Base-by-base conservation (phyloP, 108 stramenopile species). In the Parmales sp. region DNA sequence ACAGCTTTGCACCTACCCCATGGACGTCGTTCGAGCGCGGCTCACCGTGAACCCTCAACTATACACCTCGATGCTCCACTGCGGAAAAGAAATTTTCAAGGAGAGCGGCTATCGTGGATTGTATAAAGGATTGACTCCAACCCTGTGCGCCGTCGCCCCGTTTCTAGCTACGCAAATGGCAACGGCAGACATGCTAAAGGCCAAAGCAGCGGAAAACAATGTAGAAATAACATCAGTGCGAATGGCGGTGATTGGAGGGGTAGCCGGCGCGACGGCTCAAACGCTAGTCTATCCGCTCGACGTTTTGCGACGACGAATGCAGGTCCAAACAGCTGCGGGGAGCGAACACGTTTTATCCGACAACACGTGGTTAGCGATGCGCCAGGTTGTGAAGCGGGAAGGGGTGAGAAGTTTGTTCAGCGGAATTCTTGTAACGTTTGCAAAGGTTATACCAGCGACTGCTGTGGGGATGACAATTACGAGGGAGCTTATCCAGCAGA, bases 11-110 rank as follows among this genome's bases (percentile, higher is more conserved):
- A 70, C 69, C 8, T 70, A 70, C 69, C 69, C 69, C 34, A 39
- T 70, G 31, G 69, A 70, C 34, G 64, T 70, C 4, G 25, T 70
- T 19, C n/a, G 69, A 1, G 69, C 69, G 3, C 7, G 69, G 16
- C 44, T 65, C 18, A 70, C 69, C 3, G 37, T 70, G 29, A 13
- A 11, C 31, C 54, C 54, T 34, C 16, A 34, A 34, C 19, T 36
- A 18, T 20, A 29, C 49, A 25, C 11, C 34, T 3, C 37, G 43
- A 3, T 54, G n/a, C 11, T 36, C 13, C 16, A 0, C 34, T 45
- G 18, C 26, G 18, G 19, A 16, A 39, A 60, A 4, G 6, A 1
- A 1, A 6, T 22, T 34, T 7, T 31, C 18, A 29, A 29, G 20
- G 64, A 65, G 46, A 31, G 45, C 0, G 69, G 51, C 16, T 28